These are phyloP conservation scores for Tothia fuscella DNA, from an alignment of 2,329 filamentous ascomycete genomes.

Conservation along the genomic window DNA sequence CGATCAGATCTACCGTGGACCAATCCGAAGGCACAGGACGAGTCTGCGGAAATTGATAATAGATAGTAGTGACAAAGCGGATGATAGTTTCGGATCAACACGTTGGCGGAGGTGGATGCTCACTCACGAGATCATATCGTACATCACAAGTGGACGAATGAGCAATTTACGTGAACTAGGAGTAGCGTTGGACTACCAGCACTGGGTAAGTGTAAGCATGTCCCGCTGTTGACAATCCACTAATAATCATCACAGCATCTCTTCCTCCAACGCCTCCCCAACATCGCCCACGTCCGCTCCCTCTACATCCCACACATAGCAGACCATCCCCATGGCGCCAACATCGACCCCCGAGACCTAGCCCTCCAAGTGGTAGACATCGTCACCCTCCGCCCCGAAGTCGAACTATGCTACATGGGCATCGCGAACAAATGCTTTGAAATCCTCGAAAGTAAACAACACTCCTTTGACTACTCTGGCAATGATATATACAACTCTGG, in stretches of 20 bases:
- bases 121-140: constrained; percentile 55
- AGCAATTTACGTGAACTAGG: constrained; percentile 57
- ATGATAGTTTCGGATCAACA: constrained; percentile 17
- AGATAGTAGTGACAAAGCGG: constrained; percentile 46
- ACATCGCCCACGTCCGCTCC: constrained; percentile 56
- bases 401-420: constrained; percentile 67
- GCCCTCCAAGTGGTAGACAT: constrained; percentile 69
- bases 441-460: constrained; percentile 53
- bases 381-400: constrained; percentile 61
- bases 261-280: constrained; percentile 63
- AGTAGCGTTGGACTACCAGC: constrained; percentile 58
- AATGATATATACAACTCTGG: not conserved
- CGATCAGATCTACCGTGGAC: constrained; percentile 57
- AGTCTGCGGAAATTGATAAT: constrained; percentile 65
- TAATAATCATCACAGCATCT: constrained; percentile 45
- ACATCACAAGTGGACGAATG: constrained; percentile 69
- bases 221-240: not conserved
- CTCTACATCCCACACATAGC: constrained; percentile 59
- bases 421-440: constrained; percentile 72
- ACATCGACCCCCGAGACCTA: constrained; percentile 54
- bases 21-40: constrained; percentile 55
- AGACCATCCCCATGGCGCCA: constrained; percentile 44
- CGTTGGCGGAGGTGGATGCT: constrained; percentile 62
- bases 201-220: constrained; percentile 51
- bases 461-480: constrained; percentile 27